Conservation (phyloP, 345 rosid species). For the Limnanthes douglasii region DNA sequence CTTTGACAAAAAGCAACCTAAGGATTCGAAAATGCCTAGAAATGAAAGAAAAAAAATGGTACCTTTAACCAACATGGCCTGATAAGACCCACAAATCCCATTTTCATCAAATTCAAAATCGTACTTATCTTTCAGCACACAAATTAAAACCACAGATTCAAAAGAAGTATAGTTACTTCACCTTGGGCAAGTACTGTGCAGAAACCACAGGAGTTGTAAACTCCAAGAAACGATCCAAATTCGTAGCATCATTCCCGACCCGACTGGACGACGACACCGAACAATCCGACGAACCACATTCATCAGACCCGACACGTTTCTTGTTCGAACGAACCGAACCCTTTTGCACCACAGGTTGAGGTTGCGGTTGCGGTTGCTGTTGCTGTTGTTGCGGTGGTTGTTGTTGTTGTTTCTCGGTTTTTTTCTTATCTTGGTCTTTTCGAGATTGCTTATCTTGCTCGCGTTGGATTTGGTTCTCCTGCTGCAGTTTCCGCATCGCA, state of each 20-base stretch:
- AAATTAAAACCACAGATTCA: not conserved
- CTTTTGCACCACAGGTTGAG: slow-evolving; percentile 3
- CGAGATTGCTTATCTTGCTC: slow-evolving; percentile 15
- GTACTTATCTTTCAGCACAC: too few relatives aligned
- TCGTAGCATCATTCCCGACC: slow-evolving; percentile 19
- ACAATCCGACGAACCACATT: slow-evolving; percentile 23
- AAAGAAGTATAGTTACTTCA: slow-evolving; percentile 8
- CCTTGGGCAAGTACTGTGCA: slow-evolving; percentile 48
- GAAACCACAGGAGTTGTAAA: slow-evolving; percentile 60
- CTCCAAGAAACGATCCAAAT: slow-evolving; percentile 93
- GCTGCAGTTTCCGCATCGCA: slow-evolving; percentile 24
- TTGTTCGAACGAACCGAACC: slow-evolving; percentile 13
- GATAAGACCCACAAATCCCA: too few relatives aligned
- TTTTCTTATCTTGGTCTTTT: slow-evolving; percentile 5
- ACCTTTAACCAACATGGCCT: too few relatives aligned
- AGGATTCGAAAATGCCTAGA: too few relatives aligned
- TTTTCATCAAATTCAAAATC: not conserved
- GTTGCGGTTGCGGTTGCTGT: slow-evolving; percentile 4
- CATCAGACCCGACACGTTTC: slow-evolving; percentile 17
- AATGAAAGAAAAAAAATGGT: too few relatives aligned
- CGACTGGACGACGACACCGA: slow-evolving; percentile 24
- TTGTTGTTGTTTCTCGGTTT: slow-evolving; percentile 13
- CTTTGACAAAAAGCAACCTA: too few relatives aligned
- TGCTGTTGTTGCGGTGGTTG: not conserved
- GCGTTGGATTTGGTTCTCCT: slow-evolving; percentile 23